Base-by-base conservation (phyloP, 2,329 filamentous ascomycete genomes). In the Pleoardoris graminearum region DNA sequence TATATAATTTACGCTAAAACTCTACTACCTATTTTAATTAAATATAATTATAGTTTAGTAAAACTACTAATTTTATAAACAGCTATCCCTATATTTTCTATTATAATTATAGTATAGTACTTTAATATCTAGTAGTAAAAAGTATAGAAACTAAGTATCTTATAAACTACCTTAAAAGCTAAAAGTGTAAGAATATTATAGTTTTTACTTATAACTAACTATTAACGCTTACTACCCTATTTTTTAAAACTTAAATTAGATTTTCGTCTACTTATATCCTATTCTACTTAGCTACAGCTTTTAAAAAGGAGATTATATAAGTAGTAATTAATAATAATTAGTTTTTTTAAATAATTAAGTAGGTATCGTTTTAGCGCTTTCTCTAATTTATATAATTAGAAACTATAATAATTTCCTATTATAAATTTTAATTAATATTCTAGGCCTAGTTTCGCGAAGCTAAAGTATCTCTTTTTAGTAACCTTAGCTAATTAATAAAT, bases 301-400 rank as follows among this genome's bases (percentile, higher is more conserved):
- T 45, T 43, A 22, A 53, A 12, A 39, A 49, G 7, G 33, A 53
- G 27, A 30, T 49, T 44, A 19, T 53, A 49, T n/a, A 27, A n/a
- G 45, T 54, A 47, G 33, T 51, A 37, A 21, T 54, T 38, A 32
- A 44, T 44, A 54, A 39, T 38, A 51, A 54, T 23, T 54, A 35
- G 32, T n/a, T 12, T 35, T 35, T 35, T 35, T 35, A 35, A 16
- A 35, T 35, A 35, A 35, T 35, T 35, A 35, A 35, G 32, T 16
- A 16, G 32, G 7, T 36, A 45, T 51, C 25, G 11, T 54, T 54
- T 16, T 35, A 48, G 16, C 17, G 19, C 7, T 54, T 54, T 48
- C 6, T 54, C 2, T 23, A 49, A 12, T 54, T 54, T n/a, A 21
- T 51, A 1, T 8, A 17, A 27, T 42, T 16, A 25, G n/a, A 44